These are phyloP conservation scores for Oxyria digyna DNA, from an alignment of 148 eudicot genomes.

Conservation along the genomic window DNA sequence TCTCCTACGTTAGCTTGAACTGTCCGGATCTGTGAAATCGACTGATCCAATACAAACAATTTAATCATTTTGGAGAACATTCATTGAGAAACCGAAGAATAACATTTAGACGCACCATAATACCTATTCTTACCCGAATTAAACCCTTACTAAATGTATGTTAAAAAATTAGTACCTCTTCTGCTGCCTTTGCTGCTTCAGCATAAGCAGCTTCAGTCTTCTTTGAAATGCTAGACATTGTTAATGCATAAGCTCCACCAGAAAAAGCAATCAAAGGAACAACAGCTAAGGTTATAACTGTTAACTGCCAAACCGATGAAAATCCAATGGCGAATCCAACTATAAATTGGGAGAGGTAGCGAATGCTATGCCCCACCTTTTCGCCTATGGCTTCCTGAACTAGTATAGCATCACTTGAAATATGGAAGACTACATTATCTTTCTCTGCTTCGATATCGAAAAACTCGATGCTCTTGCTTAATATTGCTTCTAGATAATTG, in stretches of 20 bases:
- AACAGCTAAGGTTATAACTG: conserved; percentile 49
- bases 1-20: conserved; percentile 68
- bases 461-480: conserved; percentile 42
- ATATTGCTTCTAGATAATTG: conserved; percentile 44
- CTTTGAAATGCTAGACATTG: conserved; percentile 47
- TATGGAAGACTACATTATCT: conserved; percentile 37
- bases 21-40: conserved; percentile 54
- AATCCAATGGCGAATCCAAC: conserved; percentile 58
- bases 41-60: conserved; percentile 25
- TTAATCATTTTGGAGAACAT: too few relatives aligned
- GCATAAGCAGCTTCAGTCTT: conserved; percentile 63
- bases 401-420: conserved; percentile 60
- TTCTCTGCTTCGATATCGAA: conserved; percentile 60
- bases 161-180: conserved; percentile 32
- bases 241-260: conserved; percentile 46
- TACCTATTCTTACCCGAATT: too few relatives aligned
- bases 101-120: too few relatives aligned
- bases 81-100: not conserved
- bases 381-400: conserved; percentile 75
- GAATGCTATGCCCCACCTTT: conserved; percentile 63
- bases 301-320: conserved; percentile 54
- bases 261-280: conserved; percentile 61
- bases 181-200: conserved; percentile 61
- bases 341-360: conserved; percentile 52
- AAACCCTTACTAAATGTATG: too few relatives aligned